Base-by-base conservation (phyloP, 768 basidiomycete genomes). In the Fomitopsis serialis region DNA sequence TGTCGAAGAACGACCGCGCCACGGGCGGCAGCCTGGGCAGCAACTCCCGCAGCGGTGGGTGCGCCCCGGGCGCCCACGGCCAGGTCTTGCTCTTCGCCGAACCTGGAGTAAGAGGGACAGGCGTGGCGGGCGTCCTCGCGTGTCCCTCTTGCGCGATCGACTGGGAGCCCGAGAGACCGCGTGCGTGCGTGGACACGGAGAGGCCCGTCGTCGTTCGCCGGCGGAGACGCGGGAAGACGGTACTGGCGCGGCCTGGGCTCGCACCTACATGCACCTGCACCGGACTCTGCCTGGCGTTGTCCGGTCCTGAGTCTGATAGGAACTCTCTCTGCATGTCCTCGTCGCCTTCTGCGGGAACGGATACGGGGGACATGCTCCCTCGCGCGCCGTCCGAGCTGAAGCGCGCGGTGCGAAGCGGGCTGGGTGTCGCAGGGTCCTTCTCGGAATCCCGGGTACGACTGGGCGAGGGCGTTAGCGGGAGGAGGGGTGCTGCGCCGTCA, bases 1-100 rank as follows among this genome's bases (percentile, higher is more conserved):
- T 74, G 2, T 80, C 76, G 55, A 98, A 90, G 72, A 97, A 98
- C 6, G 74, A 74, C 27, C 70, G 63, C 63, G 95, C 87, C 22
- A 77, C 70, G 0, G 81, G 74, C 12, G 82, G 76, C 19, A 94
- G 72, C 10, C 75, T 67, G 4, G 77, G 73, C 17, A 88, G 72
- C 21, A 87, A 64, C 23, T 89, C 67, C 13, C 63, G 54, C 42
- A 58, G 55, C 27, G 69, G 48, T 3, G 48, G 48, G 36, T 40
- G 8, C 34, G 34, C 11, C 6, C 35, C 48, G 7, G 36, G 36
- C 12, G 48, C 9, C 48, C 48, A 49, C 8, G 36, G 35, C 21
- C 25, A 22, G 19, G 21, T 12, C 12, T 21, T 36, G 37, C 40
- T 49, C n/a, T 21, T 36, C 27, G 19, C 44, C 22, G n/a, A 6